Evolutionary conservation across 2,329 filamentous ascomycete genomes (phyloP), one percentile per base, ranked within the genome.

Genomic region (Colletotrichum chrysophilum): DNA sequence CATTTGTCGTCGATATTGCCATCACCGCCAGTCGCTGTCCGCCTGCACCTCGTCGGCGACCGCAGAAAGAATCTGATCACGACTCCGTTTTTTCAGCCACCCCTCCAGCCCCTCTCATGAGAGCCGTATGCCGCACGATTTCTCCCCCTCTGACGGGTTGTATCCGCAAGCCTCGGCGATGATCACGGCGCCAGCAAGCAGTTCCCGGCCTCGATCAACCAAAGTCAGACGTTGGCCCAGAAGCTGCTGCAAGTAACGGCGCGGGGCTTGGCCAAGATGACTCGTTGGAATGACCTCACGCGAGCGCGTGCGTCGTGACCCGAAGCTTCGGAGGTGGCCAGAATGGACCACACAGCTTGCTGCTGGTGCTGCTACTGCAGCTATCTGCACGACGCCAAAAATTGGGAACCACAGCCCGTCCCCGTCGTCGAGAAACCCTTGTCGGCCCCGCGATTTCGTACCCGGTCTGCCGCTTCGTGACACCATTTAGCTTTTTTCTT

Each of bases 81-180:
- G 58, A 69, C 74, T 74, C 74, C 74, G 74, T 58, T 75, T 75
- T 71, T 65, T 48, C 70, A 75, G 48, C 58, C 70, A 74, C 74
- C 70, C 69, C 74, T 69, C 70, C 56, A 69, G 48, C 73, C 70
- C 70, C 73, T 71, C 43, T 52, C 43, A 21, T 52, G 43, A 21
- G n/a, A 52, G 43, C 43, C 43, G 43, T 52, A 21, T 52, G 43
- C 43, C 32, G 58, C 58, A 32, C 28, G 28, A 32, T 30, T 61
- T 60, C 28, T 28, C 24, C 32, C 34, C 21, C 32, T 13, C 55
- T 13, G 18, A 60, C 34, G 52, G 48, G 16, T 62, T 30, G 55
- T 38, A 48, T 56, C 55, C 62, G 73, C 62, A 67, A 36, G 73
- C 55, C 66, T 75, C 70, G 70, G 74, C 43, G 58, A 32, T 74